A percentile compares a stretch with the other conserved stretches of the same genome.
Conservation (phyloP, 345 rosid genomes). For the Noccaea bulbosa region DNA sequence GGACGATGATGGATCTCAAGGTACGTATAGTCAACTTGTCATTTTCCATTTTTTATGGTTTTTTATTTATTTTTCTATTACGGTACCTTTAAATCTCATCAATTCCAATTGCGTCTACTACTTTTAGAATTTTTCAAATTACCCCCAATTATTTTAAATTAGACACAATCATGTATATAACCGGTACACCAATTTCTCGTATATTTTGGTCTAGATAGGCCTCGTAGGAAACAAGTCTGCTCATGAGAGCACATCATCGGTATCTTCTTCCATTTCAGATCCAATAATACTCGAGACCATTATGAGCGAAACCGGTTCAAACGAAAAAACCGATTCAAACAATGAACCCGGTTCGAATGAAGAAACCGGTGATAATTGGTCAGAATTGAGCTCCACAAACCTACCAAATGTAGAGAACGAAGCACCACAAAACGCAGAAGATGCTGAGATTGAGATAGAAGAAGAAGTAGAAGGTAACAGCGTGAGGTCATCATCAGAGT, state of each 20-base stretch:
- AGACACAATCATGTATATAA: neutral
- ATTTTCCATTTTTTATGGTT: neutral
- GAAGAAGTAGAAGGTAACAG: neutral
- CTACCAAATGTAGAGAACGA: slow-evolving; percentile 3
- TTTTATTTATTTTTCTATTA: neutral
- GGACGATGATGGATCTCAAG: slow-evolving; percentile 32
- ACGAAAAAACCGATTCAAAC: slow-evolving; percentile 7
- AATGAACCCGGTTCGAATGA: slow-evolving; percentile 3
- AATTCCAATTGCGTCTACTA: slow-evolving; percentile 12
- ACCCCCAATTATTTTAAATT: neutral
- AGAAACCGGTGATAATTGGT: slow-evolving; percentile 10
- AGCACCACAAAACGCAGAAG: slow-evolving; percentile 6
- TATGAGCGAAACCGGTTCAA: slow-evolving; percentile 25
- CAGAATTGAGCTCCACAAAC: slow-evolving; percentile 26
- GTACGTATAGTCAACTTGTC: slow-evolving; percentile 35
- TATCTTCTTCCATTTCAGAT: slow-evolving; percentile 22
- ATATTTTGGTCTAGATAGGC: slow-evolving; percentile 6
- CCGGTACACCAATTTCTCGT: slow-evolving; percentile 1
- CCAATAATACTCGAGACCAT: slow-evolving; percentile 1
- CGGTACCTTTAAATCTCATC: neutral
- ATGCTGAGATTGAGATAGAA: slow-evolving; percentile 16
- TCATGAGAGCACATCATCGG: slow-evolving; percentile 17
- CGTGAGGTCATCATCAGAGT: slow-evolving; percentile 6
- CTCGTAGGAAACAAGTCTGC: slow-evolving; percentile 21
- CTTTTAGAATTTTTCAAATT: neutral